Evolutionary conservation across 352 stramenopile genomes (phyloP).

Genomic region (Globisporangium barbulae): DNA sequence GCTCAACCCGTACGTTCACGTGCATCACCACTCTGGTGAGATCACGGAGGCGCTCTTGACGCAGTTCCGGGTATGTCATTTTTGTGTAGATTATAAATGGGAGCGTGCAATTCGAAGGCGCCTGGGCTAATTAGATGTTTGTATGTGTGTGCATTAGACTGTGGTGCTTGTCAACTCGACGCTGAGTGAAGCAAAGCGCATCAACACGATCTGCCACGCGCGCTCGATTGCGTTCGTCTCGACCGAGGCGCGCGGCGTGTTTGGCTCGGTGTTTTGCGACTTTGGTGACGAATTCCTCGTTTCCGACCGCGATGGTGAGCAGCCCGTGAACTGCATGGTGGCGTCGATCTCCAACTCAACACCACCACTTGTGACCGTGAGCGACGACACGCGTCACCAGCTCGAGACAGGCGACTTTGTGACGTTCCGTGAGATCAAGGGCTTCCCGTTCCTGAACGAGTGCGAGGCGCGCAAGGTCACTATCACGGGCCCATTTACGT

Average conservation of each 20-base stretch:
- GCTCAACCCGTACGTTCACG: slow-evolving; percentile 96
- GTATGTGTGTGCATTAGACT: slow-evolving; percentile 1
- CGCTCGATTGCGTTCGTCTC: slow-evolving; percentile 92
- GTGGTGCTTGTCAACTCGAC: slow-evolving; percentile 87
- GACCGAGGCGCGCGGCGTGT: slow-evolving; percentile 91
- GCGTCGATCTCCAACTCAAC: slow-evolving; percentile 87
- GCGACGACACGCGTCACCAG: slow-evolving; percentile 96
- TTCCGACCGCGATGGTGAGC: slow-evolving; percentile 92
- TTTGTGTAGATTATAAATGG: not conserved
- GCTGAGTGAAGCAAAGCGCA: slow-evolving; percentile 59
- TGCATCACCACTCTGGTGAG: slow-evolving; percentile 57
- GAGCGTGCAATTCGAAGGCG: not conserved
- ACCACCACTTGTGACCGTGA: slow-evolving; percentile 93
- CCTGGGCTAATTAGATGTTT: not conserved
- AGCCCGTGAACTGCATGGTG: slow-evolving; percentile 91
- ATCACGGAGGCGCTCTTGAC: slow-evolving; percentile 71
- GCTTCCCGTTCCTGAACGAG: slow-evolving; percentile 88
- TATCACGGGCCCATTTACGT: slow-evolving; percentile 94
- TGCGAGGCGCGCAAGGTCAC: slow-evolving; percentile 64
- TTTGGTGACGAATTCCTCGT: slow-evolving; percentile 96
- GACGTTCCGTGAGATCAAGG: slow-evolving; percentile 94
- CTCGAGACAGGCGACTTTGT: slow-evolving; percentile 97
- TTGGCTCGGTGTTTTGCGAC: slow-evolving; percentile 97
- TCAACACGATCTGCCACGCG: slow-evolving; percentile 84
- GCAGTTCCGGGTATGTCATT: slow-evolving; percentile 67